Percentiles rank a stretch among this genome's conserved stretches.
These are phyloP conservation scores for Neofusicoccum laricinum DNA, from an alignment of 2,329 filamentous ascomycete genomes.

Conservation along the genomic window DNA sequence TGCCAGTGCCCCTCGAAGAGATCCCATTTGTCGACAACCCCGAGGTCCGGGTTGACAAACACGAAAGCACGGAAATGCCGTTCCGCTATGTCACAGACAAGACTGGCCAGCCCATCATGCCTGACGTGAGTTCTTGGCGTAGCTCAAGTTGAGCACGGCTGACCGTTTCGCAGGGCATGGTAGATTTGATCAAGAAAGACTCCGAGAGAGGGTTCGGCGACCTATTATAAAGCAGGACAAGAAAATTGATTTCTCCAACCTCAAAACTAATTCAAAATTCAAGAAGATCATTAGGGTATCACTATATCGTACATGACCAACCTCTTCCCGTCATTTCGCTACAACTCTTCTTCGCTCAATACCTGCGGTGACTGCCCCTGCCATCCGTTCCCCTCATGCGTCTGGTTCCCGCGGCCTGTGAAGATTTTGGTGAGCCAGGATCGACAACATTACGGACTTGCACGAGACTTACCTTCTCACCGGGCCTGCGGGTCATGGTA, in stretches of 20 bases:
- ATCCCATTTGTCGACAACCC: conserved; percentile 85
- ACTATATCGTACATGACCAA: conserved; percentile 9
- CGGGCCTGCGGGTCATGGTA: conserved; percentile 64
- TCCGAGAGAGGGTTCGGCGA: conserved; percentile 89
- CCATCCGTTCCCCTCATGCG: conserved; percentile 75
- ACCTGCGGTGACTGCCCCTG: conserved; percentile 11
- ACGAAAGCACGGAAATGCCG: conserved; percentile 96
- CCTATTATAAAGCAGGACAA: conserved; percentile 59
- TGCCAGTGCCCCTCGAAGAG: conserved; percentile 70
- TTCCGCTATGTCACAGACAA: conserved; percentile 86
- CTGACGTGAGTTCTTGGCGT: conserved; percentile 59
- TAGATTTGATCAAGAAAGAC: conserved; percentile 88
- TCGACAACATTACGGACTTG: not conserved
- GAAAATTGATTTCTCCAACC: not conserved
- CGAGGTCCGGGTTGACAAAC: conserved; percentile 82
- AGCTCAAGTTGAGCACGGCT: not conserved
- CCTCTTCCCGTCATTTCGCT: not conserved
- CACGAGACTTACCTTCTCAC: conserved; percentile 57
- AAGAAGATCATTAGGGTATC: conserved; percentile 1
- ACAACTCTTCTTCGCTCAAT: not conserved
- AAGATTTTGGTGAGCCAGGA: conserved; percentile 8
- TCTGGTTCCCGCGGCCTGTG: conserved; percentile 67
- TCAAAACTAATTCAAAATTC: no score
- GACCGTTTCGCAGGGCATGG: conserved; percentile 69
- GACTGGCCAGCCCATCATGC: conserved; percentile 83